Evolutionary conservation across 306 rosid genomes (phyloP).

Genomic region (Vigna trinervia): DNA sequence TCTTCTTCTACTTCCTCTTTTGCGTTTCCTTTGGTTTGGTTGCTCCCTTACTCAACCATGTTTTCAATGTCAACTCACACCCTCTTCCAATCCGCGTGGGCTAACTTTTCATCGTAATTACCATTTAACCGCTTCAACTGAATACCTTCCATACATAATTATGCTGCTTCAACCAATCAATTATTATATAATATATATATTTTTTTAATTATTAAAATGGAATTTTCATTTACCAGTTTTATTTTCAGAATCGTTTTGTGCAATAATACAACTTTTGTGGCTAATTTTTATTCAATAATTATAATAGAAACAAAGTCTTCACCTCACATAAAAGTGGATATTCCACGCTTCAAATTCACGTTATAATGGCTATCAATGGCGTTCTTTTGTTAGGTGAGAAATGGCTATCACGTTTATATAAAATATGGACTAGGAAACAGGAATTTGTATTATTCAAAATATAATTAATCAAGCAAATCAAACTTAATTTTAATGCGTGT

Average conservation of each 20-base stretch:
- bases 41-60: not conserved
- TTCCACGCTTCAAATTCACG: not conserved
- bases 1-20: not conserved
- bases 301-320: not conserved
- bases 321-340: not conserved
- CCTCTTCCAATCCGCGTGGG: not conserved
- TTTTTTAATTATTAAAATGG: too few relatives aligned
- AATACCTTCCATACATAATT: not conserved
- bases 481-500: too few relatives aligned
- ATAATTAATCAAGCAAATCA: too few relatives aligned
- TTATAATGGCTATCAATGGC: not conserved
- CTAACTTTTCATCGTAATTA: not conserved
- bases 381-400: not conserved
- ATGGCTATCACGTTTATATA: not conserved
- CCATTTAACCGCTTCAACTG: constrained; percentile 1
- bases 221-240: not conserved
- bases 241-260: not conserved
- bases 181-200: too few relatives aligned
- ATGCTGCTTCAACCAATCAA: not conserved
- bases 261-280: not conserved
- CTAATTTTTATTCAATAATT: not conserved
- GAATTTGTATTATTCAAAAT: too few relatives aligned
- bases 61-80: not conserved
- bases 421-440: too few relatives aligned
- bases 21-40: not conserved